Conservation (phyloP, 306 rosid species). For the Albizia julibrissin region DNA sequence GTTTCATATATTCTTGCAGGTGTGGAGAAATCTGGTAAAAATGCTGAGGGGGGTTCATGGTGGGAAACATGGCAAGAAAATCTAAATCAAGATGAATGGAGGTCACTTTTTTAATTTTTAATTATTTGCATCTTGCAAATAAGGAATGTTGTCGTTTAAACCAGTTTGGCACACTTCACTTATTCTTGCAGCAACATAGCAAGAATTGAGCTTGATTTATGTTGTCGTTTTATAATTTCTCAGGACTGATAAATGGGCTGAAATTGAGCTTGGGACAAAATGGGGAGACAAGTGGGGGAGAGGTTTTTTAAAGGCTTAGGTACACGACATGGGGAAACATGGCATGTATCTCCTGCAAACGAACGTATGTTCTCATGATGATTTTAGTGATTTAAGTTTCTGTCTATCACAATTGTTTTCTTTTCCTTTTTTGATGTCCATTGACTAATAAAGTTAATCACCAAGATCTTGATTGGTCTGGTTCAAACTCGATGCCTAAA, state of each 20-base stretch:
- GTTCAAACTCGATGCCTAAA: background rate
- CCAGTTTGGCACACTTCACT: conserved; percentile 31
- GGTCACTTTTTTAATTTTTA: conserved; percentile 45
- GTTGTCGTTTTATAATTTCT: conserved; percentile 14
- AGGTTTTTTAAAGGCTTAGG: conserved; percentile 92
- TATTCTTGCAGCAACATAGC: conserved; percentile 78
- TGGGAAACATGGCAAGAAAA: conserved; percentile 99
- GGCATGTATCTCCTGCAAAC: conserved; percentile 87
- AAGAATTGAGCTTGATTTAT: conserved; percentile 63
- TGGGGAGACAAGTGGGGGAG: conserved; percentile 99
- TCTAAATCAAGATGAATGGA: conserved; percentile 99
- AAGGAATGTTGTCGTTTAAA: conserved; percentile 22
- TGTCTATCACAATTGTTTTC: background rate
- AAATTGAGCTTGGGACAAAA: conserved; percentile 89
- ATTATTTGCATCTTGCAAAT: conserved; percentile 10
- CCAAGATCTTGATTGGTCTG: background rate
- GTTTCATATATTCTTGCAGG: conserved; percentile 48
- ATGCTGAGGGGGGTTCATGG: conserved; percentile 95
- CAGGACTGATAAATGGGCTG: conserved; percentile 99
- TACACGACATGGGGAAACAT: conserved; percentile 96
- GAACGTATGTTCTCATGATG: conserved; percentile 64
- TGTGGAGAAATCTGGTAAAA: conserved; percentile 95
- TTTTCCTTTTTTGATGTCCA: background rate
- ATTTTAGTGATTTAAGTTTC: conserved; percentile 9
- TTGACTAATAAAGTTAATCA: background rate